A percentile compares a stretch with the other conserved stretches of the same genome.
Conservation (phyloP, 106 monocot genomes). For the Allium cepa region DNA sequence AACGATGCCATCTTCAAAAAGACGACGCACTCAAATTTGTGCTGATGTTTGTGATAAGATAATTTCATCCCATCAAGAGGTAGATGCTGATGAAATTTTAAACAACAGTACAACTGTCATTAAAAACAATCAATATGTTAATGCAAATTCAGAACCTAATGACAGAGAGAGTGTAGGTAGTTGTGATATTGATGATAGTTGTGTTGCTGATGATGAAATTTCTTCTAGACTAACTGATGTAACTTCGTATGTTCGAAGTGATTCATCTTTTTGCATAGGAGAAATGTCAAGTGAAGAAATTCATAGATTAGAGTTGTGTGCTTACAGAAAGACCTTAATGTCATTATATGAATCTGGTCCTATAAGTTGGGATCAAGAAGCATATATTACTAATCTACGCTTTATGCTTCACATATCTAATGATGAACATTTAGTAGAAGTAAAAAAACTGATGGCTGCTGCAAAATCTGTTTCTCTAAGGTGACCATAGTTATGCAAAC, state of each 20-base stretch:
- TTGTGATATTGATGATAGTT: constrained; percentile 11
- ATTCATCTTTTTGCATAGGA: constrained; percentile 1
- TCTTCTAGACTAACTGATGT: background rate
- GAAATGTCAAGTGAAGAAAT: constrained; percentile 8
- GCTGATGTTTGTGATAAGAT: too few relatives aligned
- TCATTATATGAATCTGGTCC: constrained; percentile 17
- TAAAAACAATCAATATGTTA: constrained; percentile 2
- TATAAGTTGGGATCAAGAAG: constrained; percentile 25
- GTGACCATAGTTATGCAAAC: background rate
- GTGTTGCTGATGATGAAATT: background rate
- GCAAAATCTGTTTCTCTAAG: background rate
- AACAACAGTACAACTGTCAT: constrained; percentile 10
- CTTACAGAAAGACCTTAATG: constrained; percentile 10
- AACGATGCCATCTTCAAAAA: too few relatives aligned
- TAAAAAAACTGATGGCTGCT: constrained; percentile 9
- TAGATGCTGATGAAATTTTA: constrained; percentile 35
- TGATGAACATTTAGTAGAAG: constrained; percentile 12
- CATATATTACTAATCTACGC: constrained; percentile 13
- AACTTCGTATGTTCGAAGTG: constrained; percentile 1
- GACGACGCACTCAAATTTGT: too few relatives aligned
- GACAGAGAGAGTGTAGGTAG: constrained; percentile 15
- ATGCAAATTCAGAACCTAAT: background rate
- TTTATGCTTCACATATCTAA: constrained; percentile 18
- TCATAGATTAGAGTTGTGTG: constrained; percentile 21
- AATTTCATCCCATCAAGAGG: constrained; percentile 23